Percentiles rank a stretch among this genome's conserved stretches.
Conservation (phyloP, 345 rosid genomes). For the Anastatica hierochuntica region DNA sequence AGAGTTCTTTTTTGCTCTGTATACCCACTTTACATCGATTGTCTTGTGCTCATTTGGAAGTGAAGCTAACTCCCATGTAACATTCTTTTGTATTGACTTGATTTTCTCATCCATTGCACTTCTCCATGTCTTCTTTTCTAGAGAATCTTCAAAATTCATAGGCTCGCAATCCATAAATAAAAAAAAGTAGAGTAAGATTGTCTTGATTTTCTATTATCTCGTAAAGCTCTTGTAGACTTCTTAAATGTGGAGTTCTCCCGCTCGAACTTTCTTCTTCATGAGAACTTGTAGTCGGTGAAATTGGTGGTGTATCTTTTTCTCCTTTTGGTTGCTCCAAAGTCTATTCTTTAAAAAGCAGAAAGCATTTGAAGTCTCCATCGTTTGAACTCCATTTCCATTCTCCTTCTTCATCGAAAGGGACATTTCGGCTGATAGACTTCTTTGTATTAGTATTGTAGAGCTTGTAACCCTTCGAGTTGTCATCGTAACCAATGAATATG, state of each 20-base stretch:
- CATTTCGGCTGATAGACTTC: too few species aligned
- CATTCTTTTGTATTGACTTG: not conserved
- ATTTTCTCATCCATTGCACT: not conserved
- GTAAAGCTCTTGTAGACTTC: not conserved
- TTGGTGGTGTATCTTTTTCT: not conserved
- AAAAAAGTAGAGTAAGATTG: not conserved
- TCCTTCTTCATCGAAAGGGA: too few species aligned
- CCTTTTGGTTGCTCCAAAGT: not conserved
- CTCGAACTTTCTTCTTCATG: not conserved
- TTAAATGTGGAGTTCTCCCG: not conserved
- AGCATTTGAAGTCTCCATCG: too few species aligned
- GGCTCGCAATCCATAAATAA: not conserved
- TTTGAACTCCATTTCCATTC: too few species aligned
- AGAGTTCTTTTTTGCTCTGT: too few species aligned
- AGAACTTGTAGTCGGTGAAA: not conserved
- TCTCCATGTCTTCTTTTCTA: not conserved
- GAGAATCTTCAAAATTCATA: not conserved
- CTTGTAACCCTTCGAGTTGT: too few species aligned
- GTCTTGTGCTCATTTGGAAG: not conserved
- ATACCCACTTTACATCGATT: not conserved
- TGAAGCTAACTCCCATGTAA: too few species aligned
- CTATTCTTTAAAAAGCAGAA: too few species aligned
- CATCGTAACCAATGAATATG: too few species aligned
- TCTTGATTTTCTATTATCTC: not conserved
- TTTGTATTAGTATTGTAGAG: too few species aligned